Evolutionary conservation across 352 stramenopile species (phyloP), one percentile per base, ranked within the genome.

Genomic region (Phytopythium boreale): DNA sequence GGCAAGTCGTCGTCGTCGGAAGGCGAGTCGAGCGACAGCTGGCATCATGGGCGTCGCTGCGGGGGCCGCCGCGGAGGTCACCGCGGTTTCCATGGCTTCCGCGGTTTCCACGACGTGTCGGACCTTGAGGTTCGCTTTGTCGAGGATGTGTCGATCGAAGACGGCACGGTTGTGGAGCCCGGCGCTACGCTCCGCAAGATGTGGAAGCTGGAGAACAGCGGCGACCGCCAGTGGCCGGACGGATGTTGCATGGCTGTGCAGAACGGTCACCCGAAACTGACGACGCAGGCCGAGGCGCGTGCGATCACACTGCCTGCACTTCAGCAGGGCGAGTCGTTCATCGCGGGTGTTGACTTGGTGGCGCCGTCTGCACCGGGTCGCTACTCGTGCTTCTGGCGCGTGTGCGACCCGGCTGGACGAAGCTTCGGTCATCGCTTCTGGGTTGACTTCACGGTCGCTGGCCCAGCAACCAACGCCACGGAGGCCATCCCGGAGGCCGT

Each of bases 371-470:
- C 71, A 10, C 62, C 74, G 47, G 78, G 84, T n/a, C 84, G 86
- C 26, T 95, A 94, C 75, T 82, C 86, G 2, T 81, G 82, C 60
- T 95, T 92, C 73, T 96, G 88, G 84, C 87, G 87, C 43, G 71
- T 96, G 29, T 85, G 77, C 52, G 87, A 80, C 29, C 73, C 81
- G 0, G 74, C 83, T 2, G 80, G 75, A 43, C 76, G 70, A 7
- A 82, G 77, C 60, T 96, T 96, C 62, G 88, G 88, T 0, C 85
- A 96, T 59, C 84, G 87, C 2, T 86, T 96, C 66, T 96, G 88
- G 88, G 76, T 95, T 31, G 87, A 96, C 60, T 74, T 96, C 46
- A 79, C 78, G 4, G 82, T 93, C 52, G 59, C 41, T 41, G 61
- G 39, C 24, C 41, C 52, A 17, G n/a, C 19, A 11, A 52, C 31